These are phyloP conservation scores for Pseudogymnoascus sp. DNA, from an alignment of 2,329 filamentous ascomycete genomes.

Conservation along the genomic window DNA sequence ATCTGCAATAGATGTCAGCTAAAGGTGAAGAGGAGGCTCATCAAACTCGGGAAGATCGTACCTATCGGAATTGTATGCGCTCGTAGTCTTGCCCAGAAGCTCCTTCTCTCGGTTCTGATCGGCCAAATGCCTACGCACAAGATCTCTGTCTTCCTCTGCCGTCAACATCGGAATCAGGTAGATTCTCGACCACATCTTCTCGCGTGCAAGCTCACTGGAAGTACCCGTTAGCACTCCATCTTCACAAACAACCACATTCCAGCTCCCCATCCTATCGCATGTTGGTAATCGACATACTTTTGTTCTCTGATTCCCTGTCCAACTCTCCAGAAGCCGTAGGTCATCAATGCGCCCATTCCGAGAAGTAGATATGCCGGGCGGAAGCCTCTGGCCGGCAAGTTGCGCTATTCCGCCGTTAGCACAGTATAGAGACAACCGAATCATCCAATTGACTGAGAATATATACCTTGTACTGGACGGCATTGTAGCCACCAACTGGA, in stretches of 20 bases:
- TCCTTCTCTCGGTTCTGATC: constrained; percentile 87
- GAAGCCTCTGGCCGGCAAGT: constrained; percentile 86
- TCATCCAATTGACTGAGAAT: not conserved
- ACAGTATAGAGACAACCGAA: not conserved
- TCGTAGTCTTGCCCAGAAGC: constrained; percentile 73
- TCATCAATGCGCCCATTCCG: constrained; percentile 70
- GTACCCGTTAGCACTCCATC: not conserved
- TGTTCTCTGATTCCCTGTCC: constrained; percentile 79
- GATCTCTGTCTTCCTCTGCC: constrained; percentile 93
- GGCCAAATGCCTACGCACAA: constrained; percentile 77
- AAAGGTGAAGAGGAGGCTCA: constrained; percentile 12
- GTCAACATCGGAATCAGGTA: constrained; percentile 89
- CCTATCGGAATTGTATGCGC: constrained; percentile 84
- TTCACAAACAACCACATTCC: not conserved
- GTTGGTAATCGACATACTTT: constrained; percentile 55
- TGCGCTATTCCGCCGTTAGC: constrained; percentile 52
- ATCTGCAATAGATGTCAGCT: constrained; percentile 40
- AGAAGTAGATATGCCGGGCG: constrained; percentile 71
- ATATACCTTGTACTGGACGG: constrained; percentile 92
- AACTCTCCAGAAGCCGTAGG: constrained; percentile 83
- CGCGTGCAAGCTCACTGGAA: constrained; percentile 77
- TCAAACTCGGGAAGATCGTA: constrained; percentile 37
- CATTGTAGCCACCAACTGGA: constrained; percentile 85
- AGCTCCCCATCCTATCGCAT: not conserved
- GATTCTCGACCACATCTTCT: constrained; percentile 98